Base-by-base conservation (phyloP, 2,329 filamentous ascomycete genomes). In the Penicillium sp. region DNA sequence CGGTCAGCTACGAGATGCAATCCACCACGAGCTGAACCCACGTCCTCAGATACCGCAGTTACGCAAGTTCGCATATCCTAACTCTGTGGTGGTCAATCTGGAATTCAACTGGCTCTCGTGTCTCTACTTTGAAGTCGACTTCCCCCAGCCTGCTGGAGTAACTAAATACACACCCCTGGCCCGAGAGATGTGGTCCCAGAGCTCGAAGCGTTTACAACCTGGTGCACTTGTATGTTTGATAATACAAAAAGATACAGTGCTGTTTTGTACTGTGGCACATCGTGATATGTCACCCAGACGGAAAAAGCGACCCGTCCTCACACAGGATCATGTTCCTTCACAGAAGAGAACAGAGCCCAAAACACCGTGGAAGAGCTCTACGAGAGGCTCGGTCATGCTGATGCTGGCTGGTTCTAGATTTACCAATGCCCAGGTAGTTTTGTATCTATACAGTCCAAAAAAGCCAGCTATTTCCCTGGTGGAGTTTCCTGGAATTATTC, bases 401-500 rank as follows among this genome's bases (percentile, higher is more conserved):
- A 56, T 61, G 47, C 29, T 71, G 29, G 66, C 68, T 13, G 67
- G 66, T 11, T 62, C 60, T 55, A 55, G 10, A 55, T 67, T 14
- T 63, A 72, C 4, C 45, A 62, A 53, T 14, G 47, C 46, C 34
- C 53, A 52, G 32, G 60, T 57, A 43, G 58, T 65, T 32, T 56
- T 66, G 10, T 57, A 61, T 16, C 23, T 62, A 57, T 34, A 45
- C 53, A 44, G 48, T 23, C 19, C 43, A n/a, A 39, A 27, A 7
- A 26, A 44, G 8, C 38, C 42, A 1, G 47, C 55, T 6, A 42
- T 71, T 4, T 63, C 65, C 3, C 72, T 88, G 0, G 75, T 87
- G 1, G 85, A 88, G 58, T 87, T 88, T 52, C 85, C 84, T 0
- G 81, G 81, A 0, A 72, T 87, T 4, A 67, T 88, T 2, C 70